Evolutionary conservation across 148 eudicot species (phyloP).

Genomic region (Gaultheria prostrata): DNA sequence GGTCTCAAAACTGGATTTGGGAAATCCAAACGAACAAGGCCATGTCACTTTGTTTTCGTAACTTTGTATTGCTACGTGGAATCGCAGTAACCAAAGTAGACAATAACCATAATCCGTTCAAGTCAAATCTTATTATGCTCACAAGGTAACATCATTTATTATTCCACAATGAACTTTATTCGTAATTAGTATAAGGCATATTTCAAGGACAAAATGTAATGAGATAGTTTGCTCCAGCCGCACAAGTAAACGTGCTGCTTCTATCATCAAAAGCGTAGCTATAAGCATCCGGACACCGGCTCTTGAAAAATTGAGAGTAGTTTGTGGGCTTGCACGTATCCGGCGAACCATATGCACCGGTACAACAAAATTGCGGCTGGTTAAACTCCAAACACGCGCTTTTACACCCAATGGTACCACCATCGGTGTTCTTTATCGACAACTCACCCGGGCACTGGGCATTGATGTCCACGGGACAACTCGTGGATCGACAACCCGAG

Average conservation of each 20-base stretch:
- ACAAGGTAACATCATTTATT: background rate
- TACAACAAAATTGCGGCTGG: slow-evolving; percentile 8
- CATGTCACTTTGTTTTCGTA: too few relatives aligned
- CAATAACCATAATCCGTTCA: too few relatives aligned
- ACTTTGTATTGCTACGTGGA: too few relatives aligned
- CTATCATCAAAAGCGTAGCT: slow-evolving; percentile 12
- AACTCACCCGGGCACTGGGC: background rate
- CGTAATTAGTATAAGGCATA: background rate
- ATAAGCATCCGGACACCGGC: slow-evolving; percentile 2
- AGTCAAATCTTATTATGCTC: too few relatives aligned
- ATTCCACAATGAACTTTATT: background rate
- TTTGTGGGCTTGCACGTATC: background rate
- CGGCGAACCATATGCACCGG: background rate
- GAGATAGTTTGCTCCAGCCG: background rate
- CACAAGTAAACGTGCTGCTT: background rate
- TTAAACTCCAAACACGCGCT: slow-evolving; percentile 19
- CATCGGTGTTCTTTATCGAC: background rate
- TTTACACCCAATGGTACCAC: slow-evolving; percentile 13
- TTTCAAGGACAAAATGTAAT: slow-evolving; percentile 13
- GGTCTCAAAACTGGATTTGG: too few relatives aligned
- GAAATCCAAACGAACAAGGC: too few relatives aligned
- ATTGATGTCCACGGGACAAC: slow-evolving; percentile 15
- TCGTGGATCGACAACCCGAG: background rate
- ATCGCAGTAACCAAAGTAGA: too few relatives aligned
- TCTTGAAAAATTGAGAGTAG: slow-evolving; percentile 6